Evolutionary conservation across 768 basidiomycete species (phyloP).

Genomic region (Tricholoma terreum): DNA sequence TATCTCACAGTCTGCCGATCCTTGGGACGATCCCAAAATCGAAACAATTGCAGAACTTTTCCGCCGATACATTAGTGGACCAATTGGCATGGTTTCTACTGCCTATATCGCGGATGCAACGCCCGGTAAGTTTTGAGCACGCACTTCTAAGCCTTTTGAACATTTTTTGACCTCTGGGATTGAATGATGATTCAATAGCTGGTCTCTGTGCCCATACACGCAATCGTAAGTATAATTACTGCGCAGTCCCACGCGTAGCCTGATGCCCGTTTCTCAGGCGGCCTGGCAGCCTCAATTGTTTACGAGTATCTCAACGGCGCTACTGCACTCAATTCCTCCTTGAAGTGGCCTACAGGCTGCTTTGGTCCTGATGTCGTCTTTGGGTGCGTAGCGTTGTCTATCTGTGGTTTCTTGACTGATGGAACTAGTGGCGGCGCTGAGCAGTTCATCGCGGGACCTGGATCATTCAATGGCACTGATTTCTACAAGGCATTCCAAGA

Average conservation of each 20-base stretch:
- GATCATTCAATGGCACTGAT: slow-evolving; percentile 37
- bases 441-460: slow-evolving; percentile 36
- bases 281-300: slow-evolving; percentile 32
- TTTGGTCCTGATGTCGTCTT: slow-evolving; percentile 42
- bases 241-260: background rate
- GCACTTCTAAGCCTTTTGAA: background rate
- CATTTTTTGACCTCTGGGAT: background rate
- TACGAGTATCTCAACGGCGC: slow-evolving; percentile 36
- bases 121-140: slow-evolving; percentile 26
- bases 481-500: slow-evolving; percentile 40
- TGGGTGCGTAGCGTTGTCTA: slow-evolving; percentile 25
- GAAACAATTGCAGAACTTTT: slow-evolving; percentile 45
- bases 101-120: slow-evolving; percentile 44
- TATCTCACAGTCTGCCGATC: slow-evolving; percentile 31
- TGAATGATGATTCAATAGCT: slow-evolving; percentile 26
- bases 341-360: slow-evolving; percentile 42
- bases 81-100: slow-evolving; percentile 45
- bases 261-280: slow-evolving; percentile 15
- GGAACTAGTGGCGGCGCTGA: slow-evolving; percentile 39
- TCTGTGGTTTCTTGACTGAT: background rate
- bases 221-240: slow-evolving; percentile 26
- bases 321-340: slow-evolving; percentile 27
- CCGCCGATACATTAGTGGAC: slow-evolving; percentile 36
- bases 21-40: slow-evolving; percentile 42
- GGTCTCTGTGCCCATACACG: slow-evolving; percentile 42